phyloP scores from a whole-genome alignment of 148 eudicot genomes.

The Euryodendron excelsum region DNA sequence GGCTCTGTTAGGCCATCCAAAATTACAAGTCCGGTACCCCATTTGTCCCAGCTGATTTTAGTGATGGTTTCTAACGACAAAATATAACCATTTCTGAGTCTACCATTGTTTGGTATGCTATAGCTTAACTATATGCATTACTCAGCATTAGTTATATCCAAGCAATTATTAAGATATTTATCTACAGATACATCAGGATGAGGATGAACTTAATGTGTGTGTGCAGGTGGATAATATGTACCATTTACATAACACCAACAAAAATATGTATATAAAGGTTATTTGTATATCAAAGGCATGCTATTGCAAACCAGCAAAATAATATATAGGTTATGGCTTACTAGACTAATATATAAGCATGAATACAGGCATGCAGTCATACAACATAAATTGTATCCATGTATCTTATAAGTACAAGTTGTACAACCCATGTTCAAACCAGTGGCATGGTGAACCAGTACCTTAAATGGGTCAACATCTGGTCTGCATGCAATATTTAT shows the following conservation, averaged over 20 bases:
- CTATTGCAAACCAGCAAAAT: background rate
- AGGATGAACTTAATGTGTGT: background rate
- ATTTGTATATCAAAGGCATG: background rate
- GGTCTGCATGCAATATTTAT: background rate
- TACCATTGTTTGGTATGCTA: background rate
- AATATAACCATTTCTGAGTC: background rate
- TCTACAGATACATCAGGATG: background rate
- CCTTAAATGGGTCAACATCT: constrained; percentile 2
- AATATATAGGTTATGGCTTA: background rate
- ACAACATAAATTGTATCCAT: background rate
- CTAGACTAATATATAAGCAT: background rate
- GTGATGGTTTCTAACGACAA: background rate
- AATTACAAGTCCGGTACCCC: background rate
- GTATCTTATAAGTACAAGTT: background rate
- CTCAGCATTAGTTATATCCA: background rate
- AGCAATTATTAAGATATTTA: background rate
- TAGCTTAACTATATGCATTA: no score
- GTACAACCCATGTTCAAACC: background rate
- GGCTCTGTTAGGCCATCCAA: background rate
- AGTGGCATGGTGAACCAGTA: background rate
- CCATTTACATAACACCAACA: background rate
- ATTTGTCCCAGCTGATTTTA: background rate
- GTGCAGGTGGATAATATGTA: background rate
- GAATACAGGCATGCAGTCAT: background rate
- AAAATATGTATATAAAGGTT: background rate